Conservation (phyloP, 2,329 filamentous ascomycete species). For the Rutstroemia sp. region DNA sequence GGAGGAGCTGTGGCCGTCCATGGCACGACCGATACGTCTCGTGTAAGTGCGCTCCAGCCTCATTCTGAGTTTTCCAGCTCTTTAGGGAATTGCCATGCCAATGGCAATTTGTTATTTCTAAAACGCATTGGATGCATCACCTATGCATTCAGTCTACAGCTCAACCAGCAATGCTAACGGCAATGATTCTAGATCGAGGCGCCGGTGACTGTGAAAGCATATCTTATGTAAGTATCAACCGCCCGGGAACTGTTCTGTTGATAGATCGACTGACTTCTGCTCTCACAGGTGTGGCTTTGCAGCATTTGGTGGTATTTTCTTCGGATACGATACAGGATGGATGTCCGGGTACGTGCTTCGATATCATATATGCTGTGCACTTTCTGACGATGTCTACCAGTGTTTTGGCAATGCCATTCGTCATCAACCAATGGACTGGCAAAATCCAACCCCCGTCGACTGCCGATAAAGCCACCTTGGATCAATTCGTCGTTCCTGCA, state of each 20-base stretch:
- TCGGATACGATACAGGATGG: conserved; percentile 70
- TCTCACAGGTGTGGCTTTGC: conserved; percentile 51
- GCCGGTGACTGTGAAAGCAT: conserved; percentile 61
- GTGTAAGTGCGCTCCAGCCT: conserved; percentile 2
- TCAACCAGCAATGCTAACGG: too few species aligned
- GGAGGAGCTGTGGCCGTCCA: conserved; percentile 8
- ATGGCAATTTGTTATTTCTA: neutral
- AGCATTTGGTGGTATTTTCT: conserved; percentile 51
- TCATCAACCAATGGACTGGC: too few species aligned
- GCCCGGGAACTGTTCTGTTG: too few species aligned
- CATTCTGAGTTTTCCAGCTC: neutral
- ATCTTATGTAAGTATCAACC: conserved; percentile 39
- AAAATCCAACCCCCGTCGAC: too few species aligned
- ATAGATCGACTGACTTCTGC: too few species aligned
- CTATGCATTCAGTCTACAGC: too few species aligned
- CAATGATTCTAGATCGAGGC: conserved; percentile 45
- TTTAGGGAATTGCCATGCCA: neutral
- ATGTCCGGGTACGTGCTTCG: conserved; percentile 45
- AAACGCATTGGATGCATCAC: too few species aligned
- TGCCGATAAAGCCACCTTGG: conserved; percentile 7
- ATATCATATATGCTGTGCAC: too few species aligned
- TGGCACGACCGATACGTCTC: conserved; percentile 10
- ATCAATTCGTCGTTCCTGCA: conserved; percentile 33
- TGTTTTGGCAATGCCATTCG: neutral
- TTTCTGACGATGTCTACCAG: conserved; percentile 3